Evolutionary conservation across 257 asterid species (phyloP), one percentile per base, ranked within the genome.

Genomic region (Agastache rugosa): DNA sequence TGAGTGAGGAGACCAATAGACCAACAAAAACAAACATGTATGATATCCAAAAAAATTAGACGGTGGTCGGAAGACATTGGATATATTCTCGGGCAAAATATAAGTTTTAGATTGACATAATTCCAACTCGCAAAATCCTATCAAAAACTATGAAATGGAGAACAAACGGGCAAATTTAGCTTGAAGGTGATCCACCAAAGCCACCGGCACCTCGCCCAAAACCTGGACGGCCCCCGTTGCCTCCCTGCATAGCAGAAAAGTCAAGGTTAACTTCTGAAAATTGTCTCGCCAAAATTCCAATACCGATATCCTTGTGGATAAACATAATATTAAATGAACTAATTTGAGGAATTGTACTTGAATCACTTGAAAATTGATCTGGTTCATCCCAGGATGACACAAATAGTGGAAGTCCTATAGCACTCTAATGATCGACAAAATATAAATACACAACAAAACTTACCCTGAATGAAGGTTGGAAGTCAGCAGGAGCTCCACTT

Each of bases 401-500:
- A 47, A 50, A 6, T 31, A 6, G 3, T 6, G 0, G 8, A 3
- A 45, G 11, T 41, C 56, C 3, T n/a, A 47, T 9, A 22, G 20
- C 25, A 53, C 29, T 9, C 8, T 1, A n/a, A 20, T 22, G 15
- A 50, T 42, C 2, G n/a, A 34, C 23, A 39, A 31, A 22, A 11
- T 11, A 54, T n/a, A 41, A 8, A 64, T n/a, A 41, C 19, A 19
- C 51, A 64, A 41, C 19, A 20, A 14, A 20, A 59, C 71, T 79
- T 81, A 92, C 98, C 92, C 94, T 83, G 86, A 92, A 92, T 50
- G 96, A 87, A 79, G 98, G 98, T 72, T 87, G 89, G 80, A 71
- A 90, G 63, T 93, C 98, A 47, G 98, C 97, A 15, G 98, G 98
- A 50, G 98, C 98, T 45, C 94, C 97, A 44, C 93, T 80, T 82